phyloP scores from a whole-genome alignment of 371 early-diverging fungal genomes.

The Neoconidiobolus thromboides region DNA sequence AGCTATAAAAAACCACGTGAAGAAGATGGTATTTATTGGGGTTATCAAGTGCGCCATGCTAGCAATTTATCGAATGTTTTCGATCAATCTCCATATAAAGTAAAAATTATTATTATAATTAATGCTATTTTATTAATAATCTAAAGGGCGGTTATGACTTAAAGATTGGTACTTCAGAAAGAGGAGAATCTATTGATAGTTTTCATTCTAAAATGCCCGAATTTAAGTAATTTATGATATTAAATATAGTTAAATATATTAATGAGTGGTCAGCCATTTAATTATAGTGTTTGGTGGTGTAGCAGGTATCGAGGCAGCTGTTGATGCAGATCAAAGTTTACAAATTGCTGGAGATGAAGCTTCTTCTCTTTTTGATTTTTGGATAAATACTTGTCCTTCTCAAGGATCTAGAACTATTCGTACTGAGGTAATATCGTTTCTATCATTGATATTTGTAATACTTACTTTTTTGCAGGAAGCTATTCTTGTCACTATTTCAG shows the following conservation, averaged over 20 bases:
- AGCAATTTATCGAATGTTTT: slow-evolving; percentile 37
- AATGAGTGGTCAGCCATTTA: slow-evolving; percentile 15
- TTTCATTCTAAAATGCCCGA: slow-evolving; percentile 12
- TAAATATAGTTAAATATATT: too few species aligned
- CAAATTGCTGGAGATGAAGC: slow-evolving; percentile 36
- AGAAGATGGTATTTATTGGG: slow-evolving; percentile 52
- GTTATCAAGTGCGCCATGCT: slow-evolving; percentile 44
- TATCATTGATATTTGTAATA: neutral
- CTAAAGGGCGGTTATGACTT: slow-evolving; percentile 42
- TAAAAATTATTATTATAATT: slow-evolving; percentile 10
- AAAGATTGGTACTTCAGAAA: slow-evolving; percentile 45
- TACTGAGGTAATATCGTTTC: slow-evolving; percentile 31
- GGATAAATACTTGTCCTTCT: slow-evolving; percentile 32
- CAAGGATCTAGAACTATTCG: slow-evolving; percentile 45
- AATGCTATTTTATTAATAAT: neutral
- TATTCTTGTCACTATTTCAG: slow-evolving; percentile 8
- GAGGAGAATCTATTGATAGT: slow-evolving; percentile 23
- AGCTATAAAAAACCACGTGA: slow-evolving; percentile 40
- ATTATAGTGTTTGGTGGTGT: slow-evolving; percentile 51
- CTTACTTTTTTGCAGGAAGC: slow-evolving; percentile 6
- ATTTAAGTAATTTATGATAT: slow-evolving; percentile 3
- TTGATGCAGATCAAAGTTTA: slow-evolving; percentile 47
- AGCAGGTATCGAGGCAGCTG: slow-evolving; percentile 42
- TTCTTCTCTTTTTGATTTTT: slow-evolving; percentile 37
- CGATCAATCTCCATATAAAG: slow-evolving; percentile 33